A percentile compares a stretch with the other conserved stretches of the same genome.
Conservation (phyloP, 2,329 filamentous ascomycete genomes). For the Hypoxylon sp. region DNA sequence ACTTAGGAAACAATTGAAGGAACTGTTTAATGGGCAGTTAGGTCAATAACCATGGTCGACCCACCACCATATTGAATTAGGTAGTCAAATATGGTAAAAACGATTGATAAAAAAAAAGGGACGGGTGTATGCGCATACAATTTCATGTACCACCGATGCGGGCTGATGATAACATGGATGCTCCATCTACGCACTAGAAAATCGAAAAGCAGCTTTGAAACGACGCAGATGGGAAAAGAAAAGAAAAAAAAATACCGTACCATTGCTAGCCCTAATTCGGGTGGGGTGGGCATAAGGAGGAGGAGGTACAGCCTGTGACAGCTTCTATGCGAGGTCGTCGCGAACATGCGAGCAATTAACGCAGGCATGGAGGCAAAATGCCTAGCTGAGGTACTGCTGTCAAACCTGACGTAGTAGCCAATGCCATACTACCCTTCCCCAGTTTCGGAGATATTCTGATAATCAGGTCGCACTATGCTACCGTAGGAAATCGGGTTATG, state of each 20-base stretch:
- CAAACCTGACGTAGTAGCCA: constrained; percentile 31
- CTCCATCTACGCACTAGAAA: constrained; percentile 17
- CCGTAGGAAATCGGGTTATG: constrained; percentile 22
- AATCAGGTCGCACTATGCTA: constrained; percentile 27
- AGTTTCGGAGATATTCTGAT: constrained; percentile 35
- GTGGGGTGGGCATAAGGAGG: constrained; percentile 17
- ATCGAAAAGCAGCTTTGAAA: constrained; percentile 30
- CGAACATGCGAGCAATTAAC: constrained; percentile 32
- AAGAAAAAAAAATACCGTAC: constrained; percentile 23
- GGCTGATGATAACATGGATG: constrained; percentile 26
- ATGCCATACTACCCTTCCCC: constrained; percentile 21
- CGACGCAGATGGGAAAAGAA: constrained; percentile 23
- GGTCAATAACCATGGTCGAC: constrained; percentile 23
- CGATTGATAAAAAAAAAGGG: constrained; percentile 17
- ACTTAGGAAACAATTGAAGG: constrained; percentile 11
- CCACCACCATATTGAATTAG: constrained; percentile 16
- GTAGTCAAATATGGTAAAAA: constrained; percentile 11
- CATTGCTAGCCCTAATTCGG: constrained; percentile 18
- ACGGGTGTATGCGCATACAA: constrained; percentile 30
- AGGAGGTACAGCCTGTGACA: constrained; percentile 24
- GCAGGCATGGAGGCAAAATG: constrained; percentile 8
- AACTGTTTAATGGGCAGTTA: constrained; percentile 15
- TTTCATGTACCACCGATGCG: constrained; percentile 23
- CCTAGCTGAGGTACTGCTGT: constrained; percentile 23
- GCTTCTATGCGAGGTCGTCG: constrained; percentile 25